Percentiles rank a stretch among this genome's conserved stretches.
Conservation (phyloP, 352 stramenopile species). For the Phytophthora pseudosyringae region DNA sequence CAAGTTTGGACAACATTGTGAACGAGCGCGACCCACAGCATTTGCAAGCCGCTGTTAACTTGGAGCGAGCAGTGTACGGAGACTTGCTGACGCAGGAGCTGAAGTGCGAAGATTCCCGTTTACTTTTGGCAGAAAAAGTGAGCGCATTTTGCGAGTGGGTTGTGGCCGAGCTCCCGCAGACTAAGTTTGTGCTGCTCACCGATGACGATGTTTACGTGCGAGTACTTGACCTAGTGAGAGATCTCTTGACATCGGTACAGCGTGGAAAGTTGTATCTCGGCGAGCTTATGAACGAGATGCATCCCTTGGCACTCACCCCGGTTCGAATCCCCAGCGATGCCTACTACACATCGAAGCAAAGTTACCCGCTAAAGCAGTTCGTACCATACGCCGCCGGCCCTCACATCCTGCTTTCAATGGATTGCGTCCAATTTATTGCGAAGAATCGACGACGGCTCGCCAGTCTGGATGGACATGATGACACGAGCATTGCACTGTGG, state of each 20-base stretch:
- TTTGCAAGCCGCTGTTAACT: constrained; percentile 1
- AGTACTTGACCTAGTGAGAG: constrained; percentile 1
- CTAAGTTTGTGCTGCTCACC: constrained; percentile 49
- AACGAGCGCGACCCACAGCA: neutral
- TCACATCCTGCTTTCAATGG: too few species aligned
- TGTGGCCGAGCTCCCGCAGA: neutral
- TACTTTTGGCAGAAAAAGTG: constrained; percentile 51
- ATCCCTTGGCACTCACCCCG: too few species aligned
- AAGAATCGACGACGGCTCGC: too few species aligned
- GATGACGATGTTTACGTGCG: constrained; percentile 58
- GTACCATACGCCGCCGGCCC: too few species aligned
- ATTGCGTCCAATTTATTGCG: too few species aligned
- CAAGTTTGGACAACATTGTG: neutral
- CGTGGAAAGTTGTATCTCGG: constrained; percentile 21
- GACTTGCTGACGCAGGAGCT: constrained; percentile 61
- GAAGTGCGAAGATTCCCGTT: constrained; percentile 49
- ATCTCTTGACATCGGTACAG: neutral
- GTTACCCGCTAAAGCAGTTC: too few species aligned
- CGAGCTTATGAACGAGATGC: neutral
- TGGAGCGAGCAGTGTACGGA: constrained; percentile 35
- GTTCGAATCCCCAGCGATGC: too few species aligned
- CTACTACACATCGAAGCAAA: too few species aligned
- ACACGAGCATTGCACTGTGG: too few species aligned
- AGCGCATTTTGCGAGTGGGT: constrained; percentile 19
- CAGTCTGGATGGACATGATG: too few species aligned